Base-by-base conservation (phyloP, 2,329 filamentous ascomycete species). In the Aspergillus neotritici region DNA sequence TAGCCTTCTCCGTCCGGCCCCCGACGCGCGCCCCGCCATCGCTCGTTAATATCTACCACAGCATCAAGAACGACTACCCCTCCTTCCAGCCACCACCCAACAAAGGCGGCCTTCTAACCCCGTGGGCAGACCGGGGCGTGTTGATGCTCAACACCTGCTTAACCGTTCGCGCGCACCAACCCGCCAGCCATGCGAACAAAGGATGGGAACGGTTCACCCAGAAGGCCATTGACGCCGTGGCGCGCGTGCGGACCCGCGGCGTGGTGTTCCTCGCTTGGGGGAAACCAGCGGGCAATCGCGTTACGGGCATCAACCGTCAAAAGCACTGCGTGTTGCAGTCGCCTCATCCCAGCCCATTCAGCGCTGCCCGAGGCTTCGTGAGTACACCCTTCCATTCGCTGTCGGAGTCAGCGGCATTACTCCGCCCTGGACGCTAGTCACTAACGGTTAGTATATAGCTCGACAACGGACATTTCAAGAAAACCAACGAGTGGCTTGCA, bases 201-300 rank as follows among this genome's bases (percentile, higher is more conserved):
- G 93, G 93, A 12, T 98, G 93, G 93, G 93, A 98, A 68, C 76
- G 76, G 34, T 87, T 98, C 62, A 98, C 91, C 14, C 90, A 96
- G 62, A 86, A 82, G 51, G 84, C 93, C 33, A 94, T 98, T 50
- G 89, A 97, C 53, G 77, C 86, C 0, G 87, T 97, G 2, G 86
- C 86, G 1, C 80, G 83, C 60, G 82, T 85, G 54, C 78, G 89
- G 34, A 82, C 79, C 0, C 75, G 77, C 21, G 93, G 93, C 2
- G 91, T 98, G 1, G 93, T 96, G 4, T 98, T 96, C 62, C 72
- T 98, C 66, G 91, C 91, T 1, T 98, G 93, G 93, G 93, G 93
- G 12, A 82, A 75, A 5, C 87, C 88, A 1, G 93, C 93, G 0
- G 85, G 83, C 43, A 86, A 87, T 70, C 75, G 90, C 43, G 87